Base-by-base conservation (phyloP, 2,329 filamentous ascomycete species). In the Paraconiothyrium sp. region DNA sequence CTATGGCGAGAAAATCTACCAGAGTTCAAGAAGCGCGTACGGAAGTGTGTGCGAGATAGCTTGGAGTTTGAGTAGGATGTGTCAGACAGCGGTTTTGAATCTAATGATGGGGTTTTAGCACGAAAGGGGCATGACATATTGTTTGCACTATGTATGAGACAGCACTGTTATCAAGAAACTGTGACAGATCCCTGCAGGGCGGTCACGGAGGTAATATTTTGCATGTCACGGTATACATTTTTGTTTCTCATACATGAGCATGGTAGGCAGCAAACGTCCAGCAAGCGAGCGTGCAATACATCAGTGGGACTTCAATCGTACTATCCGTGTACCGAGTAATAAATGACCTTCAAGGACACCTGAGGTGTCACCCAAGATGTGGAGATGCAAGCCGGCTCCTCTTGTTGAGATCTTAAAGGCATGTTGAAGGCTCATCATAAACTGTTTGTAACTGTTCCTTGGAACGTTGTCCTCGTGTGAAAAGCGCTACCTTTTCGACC, bases 1-100 rank as follows among this genome's bases (percentile, higher is more conserved):
- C 92, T 97, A 91, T 98, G 94, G 94, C 87, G 94, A 64, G 94
- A 97, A 72, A 85, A 90, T 64, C 87, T 93, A 67, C 75, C 82
- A 22, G 92, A 96, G 77, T 99, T 97, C 81, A 94, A 97, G 82
- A 86, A 87, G 76, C 90, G 89, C 79, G 95, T 99, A 41, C 86
- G 91, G 72, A 90, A 92, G 63, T 91, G 93, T 65, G 94, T 97
- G 44, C 86, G 91, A 74, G 81, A 84, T 57, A 78, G 73, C 54
- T 58, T 77, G 59, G 76, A 79, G 58, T 75, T 72, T 60, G 75
- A 76, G 57, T 77, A 67, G 66, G 41, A 24, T 16, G 32, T 4
- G 14, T 6, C 6, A 20, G 14, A 41, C 16, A n/a, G 13, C 9
- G 39, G 13, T 7, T 13, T 16, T 27, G 34, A n/a, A 24, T 41